These are phyloP conservation scores for Cyclotella atomus DNA, from an alignment of 108 stramenopile genomes.

Conservation along the genomic window DNA sequence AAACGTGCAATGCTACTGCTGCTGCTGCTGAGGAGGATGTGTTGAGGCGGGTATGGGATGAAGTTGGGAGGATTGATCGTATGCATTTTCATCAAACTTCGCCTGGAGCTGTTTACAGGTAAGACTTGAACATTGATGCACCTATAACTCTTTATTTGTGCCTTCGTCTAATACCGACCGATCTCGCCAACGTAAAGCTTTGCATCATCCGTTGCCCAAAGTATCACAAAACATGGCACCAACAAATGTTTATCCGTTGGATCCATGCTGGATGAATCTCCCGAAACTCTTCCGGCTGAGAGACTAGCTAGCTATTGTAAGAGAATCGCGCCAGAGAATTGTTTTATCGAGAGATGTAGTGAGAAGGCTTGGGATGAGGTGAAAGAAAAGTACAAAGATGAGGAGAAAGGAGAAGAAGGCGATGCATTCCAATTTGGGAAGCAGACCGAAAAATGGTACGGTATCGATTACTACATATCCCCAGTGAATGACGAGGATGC, in stretches of 20 bases:
- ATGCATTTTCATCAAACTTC: slow-evolving; percentile 81
- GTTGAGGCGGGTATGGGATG: slow-evolving; percentile 46
- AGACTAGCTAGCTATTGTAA: slow-evolving; percentile 48
- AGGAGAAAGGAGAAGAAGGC: slow-evolving; percentile 1
- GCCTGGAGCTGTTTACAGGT: slow-evolving; percentile 70
- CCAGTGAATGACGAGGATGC: slow-evolving; percentile 43
- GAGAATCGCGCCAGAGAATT: slow-evolving; percentile 62
- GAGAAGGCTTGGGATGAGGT: slow-evolving; percentile 71
- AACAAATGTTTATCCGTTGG: slow-evolving; percentile 69
- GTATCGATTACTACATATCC: slow-evolving; percentile 69
- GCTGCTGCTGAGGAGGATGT: not conserved
- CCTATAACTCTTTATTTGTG: no score
- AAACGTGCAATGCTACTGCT: slow-evolving; percentile 3
- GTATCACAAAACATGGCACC: slow-evolving; percentile 70
- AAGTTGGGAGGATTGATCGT: slow-evolving; percentile 50
- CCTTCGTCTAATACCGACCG: no score
- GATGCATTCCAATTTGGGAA: slow-evolving; percentile 38
- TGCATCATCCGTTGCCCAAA: slow-evolving; percentile 63
- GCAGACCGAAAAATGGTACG: slow-evolving; percentile 81
- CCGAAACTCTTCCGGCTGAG: slow-evolving; percentile 62
- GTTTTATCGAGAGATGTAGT: slow-evolving; percentile 85
- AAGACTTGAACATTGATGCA: no score
- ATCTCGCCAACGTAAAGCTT: no score
- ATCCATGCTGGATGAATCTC: slow-evolving; percentile 70
- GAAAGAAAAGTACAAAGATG: slow-evolving; percentile 10